Evolutionary conservation across 805 yeast genomes (phyloP).

Genomic region (Kregervanrija delftensis): DNA sequence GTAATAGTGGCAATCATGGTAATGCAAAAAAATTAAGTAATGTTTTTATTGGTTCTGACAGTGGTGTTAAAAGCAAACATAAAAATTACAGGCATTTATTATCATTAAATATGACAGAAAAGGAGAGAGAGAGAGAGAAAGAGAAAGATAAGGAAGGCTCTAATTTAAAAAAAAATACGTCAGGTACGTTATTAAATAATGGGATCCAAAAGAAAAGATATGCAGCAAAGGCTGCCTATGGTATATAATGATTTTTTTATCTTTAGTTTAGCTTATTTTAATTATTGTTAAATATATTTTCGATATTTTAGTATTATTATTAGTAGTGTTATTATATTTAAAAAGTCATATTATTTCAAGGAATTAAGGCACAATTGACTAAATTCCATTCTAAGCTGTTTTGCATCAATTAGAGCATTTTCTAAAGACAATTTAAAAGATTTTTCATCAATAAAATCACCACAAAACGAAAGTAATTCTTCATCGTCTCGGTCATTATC

Average conservation of each 20-base stretch:
- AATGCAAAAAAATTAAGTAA: background rate
- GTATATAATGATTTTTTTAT: conserved; percentile 1
- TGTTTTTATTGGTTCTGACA: too few relatives aligned
- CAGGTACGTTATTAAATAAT: background rate
- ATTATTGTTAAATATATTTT: too few relatives aligned
- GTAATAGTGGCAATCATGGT: background rate
- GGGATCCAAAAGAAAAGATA: conserved; percentile 1
- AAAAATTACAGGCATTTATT: conserved; percentile 6
- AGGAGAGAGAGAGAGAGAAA: conserved; percentile 3
- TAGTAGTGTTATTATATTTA: background rate
- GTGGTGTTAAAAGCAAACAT: background rate
- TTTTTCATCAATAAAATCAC: conserved; percentile 17
- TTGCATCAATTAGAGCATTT: conserved; percentile 37
- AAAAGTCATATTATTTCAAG: too few relatives aligned
- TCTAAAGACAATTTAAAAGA: conserved; percentile 24
- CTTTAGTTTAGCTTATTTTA: too few relatives aligned
- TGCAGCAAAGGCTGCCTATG: conserved; percentile 7
- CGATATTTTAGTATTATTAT: background rate
- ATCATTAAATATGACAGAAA: conserved; percentile 2
- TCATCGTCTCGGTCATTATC: conserved; percentile 25
- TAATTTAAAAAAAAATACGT: background rate
- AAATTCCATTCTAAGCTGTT: conserved; percentile 35
- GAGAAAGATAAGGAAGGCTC: background rate
- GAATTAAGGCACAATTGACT: conserved; percentile 34
- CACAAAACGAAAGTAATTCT: conserved; percentile 47